Evolutionary conservation across 495 filamentous ascomycete genomes (phyloP).

Genomic region (Penicillium nucicola): DNA sequence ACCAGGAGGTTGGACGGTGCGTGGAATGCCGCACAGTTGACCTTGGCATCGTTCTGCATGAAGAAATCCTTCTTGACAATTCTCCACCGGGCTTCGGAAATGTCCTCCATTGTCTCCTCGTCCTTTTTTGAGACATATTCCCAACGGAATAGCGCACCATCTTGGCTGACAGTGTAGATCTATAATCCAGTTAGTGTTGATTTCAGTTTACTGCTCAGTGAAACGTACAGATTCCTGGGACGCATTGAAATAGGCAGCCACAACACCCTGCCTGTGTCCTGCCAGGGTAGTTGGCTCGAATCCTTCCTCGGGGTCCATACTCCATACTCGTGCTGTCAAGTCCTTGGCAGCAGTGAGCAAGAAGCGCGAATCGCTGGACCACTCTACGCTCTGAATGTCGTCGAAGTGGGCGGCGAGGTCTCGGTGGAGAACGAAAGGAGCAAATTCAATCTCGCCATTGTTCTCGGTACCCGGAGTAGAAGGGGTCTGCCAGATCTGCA

Average conservation of each 20-base stretch:
- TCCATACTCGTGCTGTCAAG: slow-evolving; percentile 91
- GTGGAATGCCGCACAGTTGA: slow-evolving; percentile 87
- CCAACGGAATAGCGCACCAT: slow-evolving; percentile 67
- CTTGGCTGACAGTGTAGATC: slow-evolving; percentile 71
- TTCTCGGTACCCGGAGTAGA: slow-evolving; percentile 72
- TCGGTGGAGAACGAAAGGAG: slow-evolving; percentile 86
- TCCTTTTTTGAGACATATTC: slow-evolving; percentile 54
- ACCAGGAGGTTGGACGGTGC: slow-evolving; percentile 82
- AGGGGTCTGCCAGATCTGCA: slow-evolving; percentile 95
- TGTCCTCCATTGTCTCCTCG: slow-evolving; percentile 56
- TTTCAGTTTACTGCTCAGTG: slow-evolving; percentile 36
- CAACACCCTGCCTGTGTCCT: slow-evolving; percentile 82
- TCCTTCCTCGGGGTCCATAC: slow-evolving; percentile 77
- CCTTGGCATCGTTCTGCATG: slow-evolving; percentile 81
- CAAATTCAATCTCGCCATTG: slow-evolving; percentile 87
- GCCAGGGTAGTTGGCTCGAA: slow-evolving; percentile 86
- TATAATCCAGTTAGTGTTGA: slow-evolving; percentile 49
- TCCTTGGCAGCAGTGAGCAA: slow-evolving; percentile 89
- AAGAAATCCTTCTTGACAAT: slow-evolving; percentile 88
- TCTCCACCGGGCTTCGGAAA: slow-evolving; percentile 72
- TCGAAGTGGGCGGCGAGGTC: slow-evolving; percentile 88
- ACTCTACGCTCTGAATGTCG: slow-evolving; percentile 76
- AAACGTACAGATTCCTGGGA: slow-evolving; percentile 72
- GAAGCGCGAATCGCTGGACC: slow-evolving; percentile 94
- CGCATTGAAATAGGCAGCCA: slow-evolving; percentile 87